phyloP scores from a whole-genome alignment of 2,329 filamentous ascomycete species.

The Pseudogymnoascus sp. region DNA sequence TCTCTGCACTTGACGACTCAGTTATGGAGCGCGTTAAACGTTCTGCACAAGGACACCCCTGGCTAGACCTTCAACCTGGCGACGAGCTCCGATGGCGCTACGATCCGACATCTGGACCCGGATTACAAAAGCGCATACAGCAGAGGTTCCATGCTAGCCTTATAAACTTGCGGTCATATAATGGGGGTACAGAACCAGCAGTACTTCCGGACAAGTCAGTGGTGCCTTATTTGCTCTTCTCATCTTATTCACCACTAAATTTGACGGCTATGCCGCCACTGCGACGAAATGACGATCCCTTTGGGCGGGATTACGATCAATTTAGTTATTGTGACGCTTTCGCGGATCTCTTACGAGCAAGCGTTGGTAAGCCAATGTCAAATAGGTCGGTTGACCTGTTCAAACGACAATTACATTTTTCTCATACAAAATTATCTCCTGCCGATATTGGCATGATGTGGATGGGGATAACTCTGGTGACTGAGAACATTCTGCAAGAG shows the following conservation, averaged over 20 bases:
- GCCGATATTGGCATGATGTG: constrained; percentile 1
- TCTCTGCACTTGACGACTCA: background rate
- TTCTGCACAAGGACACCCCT: background rate
- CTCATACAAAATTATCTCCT: background rate
- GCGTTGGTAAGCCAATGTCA: constrained; percentile 5
- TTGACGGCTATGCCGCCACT: constrained; percentile 14
- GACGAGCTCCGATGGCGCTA: background rate
- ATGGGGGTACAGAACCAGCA: background rate
- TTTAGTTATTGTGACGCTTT: constrained; percentile 27
- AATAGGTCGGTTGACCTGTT: background rate
- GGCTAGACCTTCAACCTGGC: background rate
- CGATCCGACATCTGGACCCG: background rate
- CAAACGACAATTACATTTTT: no score
- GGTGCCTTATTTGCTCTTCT: constrained; percentile 28
- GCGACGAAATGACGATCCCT: background rate
- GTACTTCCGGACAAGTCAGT: constrained; percentile 22
- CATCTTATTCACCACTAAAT: constrained; percentile 27
- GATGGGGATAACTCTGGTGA: background rate
- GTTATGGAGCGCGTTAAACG: background rate
- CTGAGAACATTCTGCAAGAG: background rate
- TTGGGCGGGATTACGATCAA: constrained; percentile 1
- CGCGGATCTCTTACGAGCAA: constrained; percentile 25
- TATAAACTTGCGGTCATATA: background rate
- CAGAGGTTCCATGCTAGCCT: background rate
- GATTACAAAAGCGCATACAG: background rate